These are phyloP conservation scores for Pseudogymnoascus destructans DNA, from an alignment of 2,329 filamentous ascomycete genomes.

Conservation along the genomic window DNA sequence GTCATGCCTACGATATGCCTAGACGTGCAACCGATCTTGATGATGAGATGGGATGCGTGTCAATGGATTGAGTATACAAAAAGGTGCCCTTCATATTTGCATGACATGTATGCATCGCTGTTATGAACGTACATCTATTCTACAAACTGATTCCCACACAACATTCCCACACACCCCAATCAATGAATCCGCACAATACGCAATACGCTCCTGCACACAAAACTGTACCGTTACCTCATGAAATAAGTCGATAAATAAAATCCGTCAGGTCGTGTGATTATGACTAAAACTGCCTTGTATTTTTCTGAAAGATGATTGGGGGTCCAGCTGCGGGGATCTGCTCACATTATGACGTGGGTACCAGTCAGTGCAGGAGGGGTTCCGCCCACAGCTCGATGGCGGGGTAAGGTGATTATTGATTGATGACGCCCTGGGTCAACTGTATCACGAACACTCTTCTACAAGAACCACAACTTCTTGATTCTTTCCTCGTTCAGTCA, in stretches of 20 bases:
- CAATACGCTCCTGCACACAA: not conserved
- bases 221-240: not conserved
- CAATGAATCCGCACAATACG: not conserved
- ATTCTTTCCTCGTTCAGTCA: not conserved
- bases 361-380: not conserved
- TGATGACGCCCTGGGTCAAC: not conserved
- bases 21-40: conserved; percentile 5
- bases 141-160: not conserved
- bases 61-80: conserved; percentile 7
- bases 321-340: conserved; percentile 1
- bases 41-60: conserved; percentile 3
- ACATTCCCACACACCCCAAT: not conserved
- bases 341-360: conserved; percentile 3
- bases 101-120: not conserved
- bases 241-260: not conserved
- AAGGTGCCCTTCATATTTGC: not conserved
- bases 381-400: not conserved
- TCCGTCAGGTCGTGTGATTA: not conserved
- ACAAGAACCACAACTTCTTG: not conserved
- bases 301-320: not conserved
- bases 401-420: conserved; percentile 8
- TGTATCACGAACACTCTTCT: not conserved
- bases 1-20: conserved; percentile 5
- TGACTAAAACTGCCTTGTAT: not conserved
- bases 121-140: not conserved